phyloP scores from a whole-genome alignment of 2,329 filamentous ascomycete genomes.

The Penicillium sp. region DNA sequence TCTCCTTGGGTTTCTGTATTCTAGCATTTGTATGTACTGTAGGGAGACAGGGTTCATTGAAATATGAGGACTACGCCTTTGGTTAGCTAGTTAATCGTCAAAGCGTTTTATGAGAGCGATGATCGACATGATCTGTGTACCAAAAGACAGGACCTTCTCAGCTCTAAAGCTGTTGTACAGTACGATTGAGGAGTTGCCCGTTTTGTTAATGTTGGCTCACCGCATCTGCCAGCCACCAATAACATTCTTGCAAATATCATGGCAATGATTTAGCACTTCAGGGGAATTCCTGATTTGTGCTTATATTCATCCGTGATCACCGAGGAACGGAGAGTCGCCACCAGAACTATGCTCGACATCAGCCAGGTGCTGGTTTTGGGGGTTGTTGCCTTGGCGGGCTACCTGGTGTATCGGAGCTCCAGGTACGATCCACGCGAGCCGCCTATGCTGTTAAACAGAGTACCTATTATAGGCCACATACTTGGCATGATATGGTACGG shows the following conservation, averaged over 20 bases:
- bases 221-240: neutral
- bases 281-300: neutral
- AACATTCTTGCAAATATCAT: neutral
- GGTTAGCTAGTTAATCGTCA: neutral
- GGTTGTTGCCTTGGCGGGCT: conserved; percentile 5
- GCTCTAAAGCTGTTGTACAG: neutral
- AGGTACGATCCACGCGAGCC: conserved; percentile 26
- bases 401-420: conserved; percentile 2
- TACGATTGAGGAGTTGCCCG: neutral
- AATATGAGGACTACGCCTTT: neutral
- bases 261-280: neutral
- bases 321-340: neutral
- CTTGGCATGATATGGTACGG: conserved; percentile 23
- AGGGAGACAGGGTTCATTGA: neutral
- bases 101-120: neutral
- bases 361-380: conserved; percentile 7
- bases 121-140: neutral
- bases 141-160: too few relatives aligned
- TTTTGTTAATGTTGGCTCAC: neutral
- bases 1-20: conserved; percentile 12
- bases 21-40: conserved; percentile 16
- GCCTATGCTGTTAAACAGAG: conserved; percentile 12
- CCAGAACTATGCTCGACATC: conserved; percentile 7
- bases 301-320: neutral
- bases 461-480: conserved; percentile 29